Evolutionary conservation across 768 basidiomycete species (phyloP).

Genomic region (Austroboletus eburneus): DNA sequence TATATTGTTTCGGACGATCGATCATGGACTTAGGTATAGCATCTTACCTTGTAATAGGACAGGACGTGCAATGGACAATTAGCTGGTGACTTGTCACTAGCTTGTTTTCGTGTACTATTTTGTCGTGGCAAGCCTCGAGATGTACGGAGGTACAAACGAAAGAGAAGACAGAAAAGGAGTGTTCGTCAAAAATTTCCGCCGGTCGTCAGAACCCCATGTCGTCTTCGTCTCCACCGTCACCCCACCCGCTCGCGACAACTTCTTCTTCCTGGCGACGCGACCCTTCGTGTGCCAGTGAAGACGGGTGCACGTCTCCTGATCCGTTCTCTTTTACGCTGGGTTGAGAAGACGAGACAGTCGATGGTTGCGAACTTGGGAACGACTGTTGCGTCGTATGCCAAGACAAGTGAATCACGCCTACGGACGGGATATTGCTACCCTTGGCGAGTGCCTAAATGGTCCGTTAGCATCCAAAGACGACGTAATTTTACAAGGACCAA

Average conservation of each 20-base stretch:
- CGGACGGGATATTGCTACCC: conserved; percentile 59
- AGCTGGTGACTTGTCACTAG: conserved; percentile 10
- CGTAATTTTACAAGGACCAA: conserved; percentile 27
- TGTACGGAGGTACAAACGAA: conserved; percentile 14
- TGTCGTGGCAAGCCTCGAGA: conserved; percentile 11
- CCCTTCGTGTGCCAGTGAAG: conserved; percentile 11
- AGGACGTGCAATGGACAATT: conserved; percentile 2
- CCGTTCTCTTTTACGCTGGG: conserved; percentile 16
- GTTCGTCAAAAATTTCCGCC: background rate
- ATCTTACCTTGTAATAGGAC: background rate
- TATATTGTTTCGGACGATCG: too few relatives aligned
- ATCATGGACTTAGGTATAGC: too few relatives aligned
- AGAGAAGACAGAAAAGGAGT: background rate
- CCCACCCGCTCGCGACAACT: conserved; percentile 65
- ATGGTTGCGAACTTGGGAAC: conserved; percentile 16
- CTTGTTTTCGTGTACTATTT: conserved; percentile 6
- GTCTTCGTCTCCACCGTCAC: conserved; percentile 59
- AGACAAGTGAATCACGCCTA: conserved; percentile 61
- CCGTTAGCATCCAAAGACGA: conserved; percentile 8
- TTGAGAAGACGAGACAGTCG: conserved; percentile 20
- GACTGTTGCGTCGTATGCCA: conserved; percentile 51
- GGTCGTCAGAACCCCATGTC: conserved; percentile 61
- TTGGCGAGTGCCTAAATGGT: conserved; percentile 62
- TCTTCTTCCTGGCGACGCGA: conserved; percentile 53
- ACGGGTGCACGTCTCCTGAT: conserved; percentile 24